phyloP scores from a whole-genome alignment of 345 rosid species.

The Brassica cretica region DNA sequence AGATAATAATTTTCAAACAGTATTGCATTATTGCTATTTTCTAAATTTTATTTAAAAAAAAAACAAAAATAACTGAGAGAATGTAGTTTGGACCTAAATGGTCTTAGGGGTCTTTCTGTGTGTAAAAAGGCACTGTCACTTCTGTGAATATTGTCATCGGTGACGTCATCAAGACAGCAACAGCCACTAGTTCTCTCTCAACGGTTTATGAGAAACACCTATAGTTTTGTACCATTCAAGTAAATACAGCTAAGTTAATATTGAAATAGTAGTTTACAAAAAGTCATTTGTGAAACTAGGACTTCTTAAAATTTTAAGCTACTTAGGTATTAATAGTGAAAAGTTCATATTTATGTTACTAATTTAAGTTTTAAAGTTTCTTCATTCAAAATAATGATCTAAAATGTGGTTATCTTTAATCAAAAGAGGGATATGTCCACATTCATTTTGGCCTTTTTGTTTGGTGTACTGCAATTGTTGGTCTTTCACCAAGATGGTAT shows the following conservation, averaged over 20 bases:
- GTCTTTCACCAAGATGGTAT: neutral
- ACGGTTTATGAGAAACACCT: conserved; percentile 29
- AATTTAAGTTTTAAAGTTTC: neutral
- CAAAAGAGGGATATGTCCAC: conserved; percentile 12
- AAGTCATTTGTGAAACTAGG: neutral
- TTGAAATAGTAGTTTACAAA: neutral
- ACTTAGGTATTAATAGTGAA: neutral
- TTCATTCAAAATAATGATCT: neutral
- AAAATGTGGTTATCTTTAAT: neutral
- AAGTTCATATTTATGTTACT: neutral
- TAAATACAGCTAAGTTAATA: neutral
- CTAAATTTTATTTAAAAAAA: neutral
- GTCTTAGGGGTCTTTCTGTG: conserved; percentile 18
- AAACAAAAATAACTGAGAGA: conserved; percentile 10
- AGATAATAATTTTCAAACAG: neutral
- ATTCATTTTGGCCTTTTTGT: neutral
- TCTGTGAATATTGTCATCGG: conserved; percentile 35
- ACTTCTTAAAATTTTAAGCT: neutral
- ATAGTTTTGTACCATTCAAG: conserved; percentile 17
- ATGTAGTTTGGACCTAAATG: conserved; percentile 31
- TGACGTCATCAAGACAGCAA: conserved; percentile 56
- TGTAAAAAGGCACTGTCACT: conserved; percentile 33
- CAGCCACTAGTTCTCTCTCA: conserved; percentile 42
- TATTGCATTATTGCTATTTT: neutral
- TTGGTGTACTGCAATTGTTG: neutral